phyloP scores from a whole-genome alignment of 2,329 filamentous ascomycete genomes.

The Cercospora sp. region DNA sequence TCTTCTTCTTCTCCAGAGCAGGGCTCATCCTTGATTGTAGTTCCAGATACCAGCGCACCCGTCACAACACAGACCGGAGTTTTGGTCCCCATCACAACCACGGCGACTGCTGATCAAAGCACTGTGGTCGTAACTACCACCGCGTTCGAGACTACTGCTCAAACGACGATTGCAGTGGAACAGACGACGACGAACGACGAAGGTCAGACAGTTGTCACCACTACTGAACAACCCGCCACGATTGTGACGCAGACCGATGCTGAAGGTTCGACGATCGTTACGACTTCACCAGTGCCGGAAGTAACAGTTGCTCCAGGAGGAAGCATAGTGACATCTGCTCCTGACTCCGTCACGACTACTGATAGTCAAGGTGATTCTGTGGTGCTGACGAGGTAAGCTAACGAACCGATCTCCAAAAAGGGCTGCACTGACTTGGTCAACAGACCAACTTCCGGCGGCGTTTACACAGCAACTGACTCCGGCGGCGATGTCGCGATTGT shows the following conservation, averaged over 20 bases:
- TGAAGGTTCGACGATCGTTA: constrained; percentile 40
- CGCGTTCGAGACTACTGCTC: constrained; percentile 39
- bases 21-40: constrained; percentile 25
- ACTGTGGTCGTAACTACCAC: constrained; percentile 41
- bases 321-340: constrained; percentile 38
- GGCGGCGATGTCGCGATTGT: constrained; percentile 46
- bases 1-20: constrained; percentile 21
- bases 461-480: constrained; percentile 47
- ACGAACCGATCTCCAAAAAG: not conserved
- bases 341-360: constrained; percentile 42
- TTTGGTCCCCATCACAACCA: constrained; percentile 43
- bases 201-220: constrained; percentile 36
- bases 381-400: constrained; percentile 33
- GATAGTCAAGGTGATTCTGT: constrained; percentile 43
- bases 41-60: constrained; percentile 26
- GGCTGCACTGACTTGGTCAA: not conserved
- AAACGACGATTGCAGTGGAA: constrained; percentile 34
- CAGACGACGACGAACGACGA: constrained; percentile 37
- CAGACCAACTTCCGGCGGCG: constrained; percentile 38
- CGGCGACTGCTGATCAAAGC: constrained; percentile 43
- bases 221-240: constrained; percentile 43
- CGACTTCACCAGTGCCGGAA: constrained; percentile 42
- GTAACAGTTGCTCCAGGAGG: constrained; percentile 42
- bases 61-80: constrained; percentile 36
- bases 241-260: constrained; percentile 45